Base-by-base conservation (phyloP, 176 grass and related monocot genomes). In the Canna indica region DNA sequence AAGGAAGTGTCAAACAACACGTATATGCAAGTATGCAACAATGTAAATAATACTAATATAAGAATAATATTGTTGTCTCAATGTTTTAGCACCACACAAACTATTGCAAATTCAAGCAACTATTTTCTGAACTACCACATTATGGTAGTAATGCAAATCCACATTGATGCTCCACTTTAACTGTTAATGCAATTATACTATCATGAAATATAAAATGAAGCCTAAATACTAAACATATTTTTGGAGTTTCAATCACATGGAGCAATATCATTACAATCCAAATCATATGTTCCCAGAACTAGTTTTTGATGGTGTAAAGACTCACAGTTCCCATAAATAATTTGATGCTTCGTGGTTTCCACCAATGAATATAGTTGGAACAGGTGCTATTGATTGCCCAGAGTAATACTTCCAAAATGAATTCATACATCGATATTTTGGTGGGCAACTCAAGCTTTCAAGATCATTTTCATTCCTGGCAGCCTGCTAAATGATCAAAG, bases 391-490 rank as follows among this genome's bases (percentile, higher is more conserved):
- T 47, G 56, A 84, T 85, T 92, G 77, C 63, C 83, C 93, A 7
- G 88, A 90, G 74, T 97, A 92, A 80, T 97, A 90, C 75, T 97
- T 97, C 93, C 86, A 97, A 83, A 97, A 92, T 12, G 93, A 71
- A 45, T 88, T 91, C 86, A 90, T 91, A 28, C 27, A 42, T 36
- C 81, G 77, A 70, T 22, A 83, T 25, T 90, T 97, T 77, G 47
- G 80, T 68, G 69, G 73, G 54, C 89, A 82, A 36, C 77, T 85
- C 64, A 91, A 50, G 75, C 77, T 88, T 1, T 81, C 64, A 64
- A 97, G 74, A 73, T 97, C 88, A 73, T 60, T 83, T 39, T 76
- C 69, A 66, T 92, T 92, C 76, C 93, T 81, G 76, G 92, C 84
- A 69, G 86, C 86, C 93, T 92, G 78, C 24, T 63, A 41, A 61